These are phyloP conservation scores for Cicer judaicum DNA, from an alignment of 306 rosid genomes.

Conservation along the genomic window DNA sequence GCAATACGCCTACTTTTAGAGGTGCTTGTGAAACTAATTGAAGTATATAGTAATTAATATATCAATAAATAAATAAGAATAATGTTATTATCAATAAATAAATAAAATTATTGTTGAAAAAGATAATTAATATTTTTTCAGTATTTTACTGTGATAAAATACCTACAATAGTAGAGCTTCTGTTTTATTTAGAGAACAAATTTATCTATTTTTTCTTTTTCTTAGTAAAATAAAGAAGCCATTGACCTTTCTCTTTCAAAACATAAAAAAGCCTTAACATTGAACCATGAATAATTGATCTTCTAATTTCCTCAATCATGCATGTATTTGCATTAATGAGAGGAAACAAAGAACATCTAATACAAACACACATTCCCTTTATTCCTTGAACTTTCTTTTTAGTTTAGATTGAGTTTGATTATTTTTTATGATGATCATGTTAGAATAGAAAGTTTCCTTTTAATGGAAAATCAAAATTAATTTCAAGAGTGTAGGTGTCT, in stretches of 20 bases:
- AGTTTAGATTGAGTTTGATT: background rate
- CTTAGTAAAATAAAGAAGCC: background rate
- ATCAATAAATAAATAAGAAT: no score
- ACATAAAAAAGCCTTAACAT: background rate
- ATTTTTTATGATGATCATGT: background rate
- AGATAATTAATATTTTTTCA: no score
- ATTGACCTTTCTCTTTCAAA: background rate
- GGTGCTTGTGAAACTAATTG: no score
- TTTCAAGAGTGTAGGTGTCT: background rate
- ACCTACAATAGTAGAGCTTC: no score
- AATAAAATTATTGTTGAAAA: no score
- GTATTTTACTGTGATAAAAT: no score
- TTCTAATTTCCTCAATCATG: background rate
- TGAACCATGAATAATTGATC: background rate
- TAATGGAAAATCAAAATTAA: background rate
- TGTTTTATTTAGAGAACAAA: background rate
- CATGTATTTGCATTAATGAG: constrained; percentile 20
- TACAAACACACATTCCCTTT: background rate
- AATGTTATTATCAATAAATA: no score
- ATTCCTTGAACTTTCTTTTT: constrained; percentile 4
- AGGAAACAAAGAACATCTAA: constrained; percentile 10
- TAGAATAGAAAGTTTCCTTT: background rate
- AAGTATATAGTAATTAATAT: no score
- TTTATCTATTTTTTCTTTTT: background rate
- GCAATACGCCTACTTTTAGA: no score